These are phyloP conservation scores for Ustilaginoidea virens DNA, from an alignment of 2,329 filamentous ascomycete genomes.

Conservation along the genomic window DNA sequence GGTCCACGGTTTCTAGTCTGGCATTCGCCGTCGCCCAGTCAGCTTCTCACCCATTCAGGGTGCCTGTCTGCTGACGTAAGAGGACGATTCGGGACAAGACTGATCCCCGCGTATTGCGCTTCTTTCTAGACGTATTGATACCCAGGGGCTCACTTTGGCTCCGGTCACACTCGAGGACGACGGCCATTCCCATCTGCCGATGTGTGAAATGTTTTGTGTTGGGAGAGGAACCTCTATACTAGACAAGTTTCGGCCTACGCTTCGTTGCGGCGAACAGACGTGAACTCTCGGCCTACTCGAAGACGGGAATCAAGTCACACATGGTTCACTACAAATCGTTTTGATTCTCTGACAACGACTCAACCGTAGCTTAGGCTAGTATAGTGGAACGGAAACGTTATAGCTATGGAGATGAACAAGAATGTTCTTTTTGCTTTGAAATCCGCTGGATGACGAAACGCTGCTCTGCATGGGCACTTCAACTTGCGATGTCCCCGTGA, in stretches of 20 bases:
- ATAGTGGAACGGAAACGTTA: too few relatives aligned
- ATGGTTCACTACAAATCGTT: too few relatives aligned
- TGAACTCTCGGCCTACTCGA: too few relatives aligned
- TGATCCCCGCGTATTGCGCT: conserved; percentile 12
- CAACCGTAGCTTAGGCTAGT: too few relatives aligned
- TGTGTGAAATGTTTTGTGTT: conserved; percentile 12
- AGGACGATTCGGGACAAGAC: conserved; percentile 14
- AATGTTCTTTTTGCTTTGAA: too few relatives aligned
- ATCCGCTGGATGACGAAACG: too few relatives aligned
- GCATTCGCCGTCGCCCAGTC: conserved; percentile 24
- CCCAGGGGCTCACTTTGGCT: conserved; percentile 16
- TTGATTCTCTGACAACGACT: too few relatives aligned
- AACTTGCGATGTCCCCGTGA: too few relatives aligned
- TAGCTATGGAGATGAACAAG: too few relatives aligned
- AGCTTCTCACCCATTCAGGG: conserved; percentile 12
- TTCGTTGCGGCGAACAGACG: conserved; percentile 3
- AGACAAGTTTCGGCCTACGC: conserved; percentile 2
- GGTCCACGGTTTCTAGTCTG: conserved; percentile 43
- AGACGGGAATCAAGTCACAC: too few relatives aligned
- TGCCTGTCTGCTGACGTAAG: conserved; percentile 14
- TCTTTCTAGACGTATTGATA: conserved; percentile 12
- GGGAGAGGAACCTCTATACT: conserved; percentile 1
- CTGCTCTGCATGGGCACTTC: too few relatives aligned
- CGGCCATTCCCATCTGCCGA: conserved; percentile 13
- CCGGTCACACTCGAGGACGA: conserved; percentile 10